phyloP scores from a whole-genome alignment of 2,329 filamentous ascomycete genomes.

The Ophiostoma populinum region DNA sequence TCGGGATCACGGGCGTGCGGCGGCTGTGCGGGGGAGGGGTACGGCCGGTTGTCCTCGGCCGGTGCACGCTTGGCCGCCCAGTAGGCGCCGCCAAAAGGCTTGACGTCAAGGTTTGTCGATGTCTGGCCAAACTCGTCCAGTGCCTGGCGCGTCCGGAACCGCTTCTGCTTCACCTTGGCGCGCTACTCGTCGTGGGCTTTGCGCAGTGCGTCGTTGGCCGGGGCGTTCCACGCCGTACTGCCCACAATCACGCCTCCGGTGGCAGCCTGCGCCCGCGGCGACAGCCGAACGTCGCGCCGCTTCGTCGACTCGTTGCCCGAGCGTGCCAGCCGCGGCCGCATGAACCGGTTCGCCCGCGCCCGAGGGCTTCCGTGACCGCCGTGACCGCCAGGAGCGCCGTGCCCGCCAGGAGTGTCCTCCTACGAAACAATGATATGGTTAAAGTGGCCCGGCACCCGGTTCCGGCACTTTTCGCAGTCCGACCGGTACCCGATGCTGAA shows the following conservation, averaged over 20 bases:
- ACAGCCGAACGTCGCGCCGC: too few relatives aligned
- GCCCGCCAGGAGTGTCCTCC: slow-evolving; percentile 8
- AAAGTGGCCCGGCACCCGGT: slow-evolving; percentile 62
- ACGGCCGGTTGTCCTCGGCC: too few relatives aligned
- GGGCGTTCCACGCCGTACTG: not conserved
- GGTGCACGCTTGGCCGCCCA: too few relatives aligned
- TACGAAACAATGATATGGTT: slow-evolving; percentile 60
- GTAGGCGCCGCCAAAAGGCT: too few relatives aligned
- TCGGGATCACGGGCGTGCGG: too few relatives aligned
- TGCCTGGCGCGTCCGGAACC: not conserved
- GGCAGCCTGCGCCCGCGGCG: too few relatives aligned
- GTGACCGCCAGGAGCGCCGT: not conserved
- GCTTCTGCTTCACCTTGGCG: not conserved
- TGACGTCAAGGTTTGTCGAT: too few relatives aligned
- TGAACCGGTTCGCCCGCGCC: too few relatives aligned
- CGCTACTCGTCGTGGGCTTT: not conserved
- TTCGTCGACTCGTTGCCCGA: too few relatives aligned
- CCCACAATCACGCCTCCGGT: slow-evolving; percentile 1
- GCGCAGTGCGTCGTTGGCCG: not conserved
- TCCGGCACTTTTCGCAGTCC: slow-evolving; percentile 62
- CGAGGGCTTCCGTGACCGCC: not conserved
- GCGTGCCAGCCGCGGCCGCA: too few relatives aligned
- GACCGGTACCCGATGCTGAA: slow-evolving; percentile 65
- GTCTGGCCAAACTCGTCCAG: not conserved
- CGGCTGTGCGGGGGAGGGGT: too few relatives aligned